phyloP scores from a whole-genome alignment of 148 eudicot genomes.

The Cornus controversa region DNA sequence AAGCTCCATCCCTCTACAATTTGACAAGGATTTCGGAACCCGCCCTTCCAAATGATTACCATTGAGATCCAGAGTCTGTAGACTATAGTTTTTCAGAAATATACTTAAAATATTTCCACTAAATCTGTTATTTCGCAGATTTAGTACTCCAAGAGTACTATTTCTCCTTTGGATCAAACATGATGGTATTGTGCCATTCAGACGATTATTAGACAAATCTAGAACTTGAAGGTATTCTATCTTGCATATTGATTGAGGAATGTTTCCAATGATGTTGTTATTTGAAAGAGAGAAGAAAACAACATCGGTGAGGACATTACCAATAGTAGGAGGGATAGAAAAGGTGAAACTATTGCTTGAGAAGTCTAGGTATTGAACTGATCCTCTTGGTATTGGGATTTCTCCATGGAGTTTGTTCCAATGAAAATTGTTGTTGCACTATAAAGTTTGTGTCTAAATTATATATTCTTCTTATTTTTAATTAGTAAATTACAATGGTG shows the following conservation, averaged over 20 bases:
- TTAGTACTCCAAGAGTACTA: slow-evolving; percentile 5
- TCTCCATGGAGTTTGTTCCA: slow-evolving; percentile 25
- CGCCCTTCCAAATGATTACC: slow-evolving; percentile 12
- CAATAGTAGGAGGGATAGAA: neutral
- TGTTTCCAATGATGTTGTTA: slow-evolving; percentile 4
- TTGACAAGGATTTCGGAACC: slow-evolving; percentile 22
- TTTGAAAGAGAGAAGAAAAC: slow-evolving; percentile 10
- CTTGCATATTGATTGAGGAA: slow-evolving; percentile 19
- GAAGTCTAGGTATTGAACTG: neutral
- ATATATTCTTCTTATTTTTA: too few species aligned
- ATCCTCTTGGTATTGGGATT: slow-evolving; percentile 7
- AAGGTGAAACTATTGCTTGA: slow-evolving; percentile 9
- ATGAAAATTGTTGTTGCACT: too few species aligned
- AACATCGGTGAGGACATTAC: neutral
- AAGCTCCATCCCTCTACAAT: slow-evolving; percentile 15
- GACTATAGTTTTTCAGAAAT: slow-evolving; percentile 1
- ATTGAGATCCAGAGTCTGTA: slow-evolving; percentile 13
- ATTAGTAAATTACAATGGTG: too few species aligned
- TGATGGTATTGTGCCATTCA: slow-evolving; percentile 8
- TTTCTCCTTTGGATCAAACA: slow-evolving; percentile 7
- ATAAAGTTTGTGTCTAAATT: too few species aligned
- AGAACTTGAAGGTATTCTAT: slow-evolving; percentile 8
- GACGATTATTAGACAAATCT: slow-evolving; percentile 16
- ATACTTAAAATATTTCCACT: neutral
- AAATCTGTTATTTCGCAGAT: slow-evolving; percentile 8